Conservation (phyloP, 768 basidiomycete genomes). For the Strobilomyces dryophilus region DNA sequence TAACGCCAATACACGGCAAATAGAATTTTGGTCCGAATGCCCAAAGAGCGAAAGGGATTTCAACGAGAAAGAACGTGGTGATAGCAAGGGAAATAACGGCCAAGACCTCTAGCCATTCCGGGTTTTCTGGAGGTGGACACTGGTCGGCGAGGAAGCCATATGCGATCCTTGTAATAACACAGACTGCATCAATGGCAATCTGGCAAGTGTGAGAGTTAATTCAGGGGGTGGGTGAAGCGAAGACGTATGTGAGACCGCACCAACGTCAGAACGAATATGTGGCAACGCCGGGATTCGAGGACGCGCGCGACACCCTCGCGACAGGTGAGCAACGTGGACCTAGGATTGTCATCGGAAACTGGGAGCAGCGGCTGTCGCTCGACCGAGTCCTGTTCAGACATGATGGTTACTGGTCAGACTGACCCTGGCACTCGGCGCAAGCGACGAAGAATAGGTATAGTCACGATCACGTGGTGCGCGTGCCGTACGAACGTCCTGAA, state of each 20-base stretch:
- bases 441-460: neutral
- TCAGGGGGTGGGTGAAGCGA: conserved; percentile 15
- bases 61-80: conserved; percentile 68
- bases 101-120: conserved; percentile 60
- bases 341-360: conserved; percentile 18
- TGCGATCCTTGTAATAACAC: conserved; percentile 68
- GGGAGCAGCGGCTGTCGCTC: conserved; percentile 49
- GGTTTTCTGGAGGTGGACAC: conserved; percentile 45
- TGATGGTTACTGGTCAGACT: conserved; percentile 24
- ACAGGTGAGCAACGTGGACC: conserved; percentile 14
- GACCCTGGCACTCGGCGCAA: conserved; percentile 4
- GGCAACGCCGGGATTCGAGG: conserved; percentile 52
- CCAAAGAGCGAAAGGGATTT: conserved; percentile 71
- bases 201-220: conserved; percentile 16
- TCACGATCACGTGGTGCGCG: conserved; percentile 22
- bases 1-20: conserved; percentile 52
- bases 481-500: neutral
- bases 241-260: conserved; percentile 36
- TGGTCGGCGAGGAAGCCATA: conserved; percentile 59
- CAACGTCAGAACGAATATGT: conserved; percentile 54
- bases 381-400: conserved; percentile 36
- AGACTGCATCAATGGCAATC: conserved; percentile 62
- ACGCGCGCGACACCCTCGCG: conserved; percentile 38
- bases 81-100: conserved; percentile 62
- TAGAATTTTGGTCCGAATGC: conserved; percentile 60